Percentiles rank a stretch among this genome's conserved stretches.
Conservation (phyloP, 2,329 filamentous ascomycete species). For the Diaporthe nobilis region DNA sequence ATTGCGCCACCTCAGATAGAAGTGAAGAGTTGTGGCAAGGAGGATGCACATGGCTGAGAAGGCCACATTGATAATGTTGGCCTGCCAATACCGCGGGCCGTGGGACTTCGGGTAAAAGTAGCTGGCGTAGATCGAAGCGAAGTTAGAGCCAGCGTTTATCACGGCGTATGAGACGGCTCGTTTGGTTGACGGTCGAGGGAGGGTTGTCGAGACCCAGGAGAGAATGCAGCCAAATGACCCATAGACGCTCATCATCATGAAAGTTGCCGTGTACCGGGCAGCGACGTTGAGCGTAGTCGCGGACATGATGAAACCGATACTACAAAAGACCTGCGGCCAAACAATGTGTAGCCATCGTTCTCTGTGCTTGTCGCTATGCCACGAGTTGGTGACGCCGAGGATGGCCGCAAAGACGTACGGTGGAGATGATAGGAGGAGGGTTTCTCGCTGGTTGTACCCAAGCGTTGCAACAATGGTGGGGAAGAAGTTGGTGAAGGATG, state of each 20-base stretch:
- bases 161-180: neutral
- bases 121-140: constrained; percentile 27
- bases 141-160: constrained; percentile 2
- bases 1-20: constrained; percentile 42
- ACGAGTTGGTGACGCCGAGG: constrained; percentile 16
- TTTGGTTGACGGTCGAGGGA: neutral
- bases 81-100: constrained; percentile 42
- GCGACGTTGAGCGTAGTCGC: constrained; percentile 12
- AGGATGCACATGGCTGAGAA: constrained; percentile 41
- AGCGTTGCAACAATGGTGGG: constrained; percentile 50
- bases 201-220: constrained; percentile 11
- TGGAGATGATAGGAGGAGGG: constrained; percentile 49
- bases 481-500: constrained; percentile 51
- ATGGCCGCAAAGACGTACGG: constrained; percentile 39
- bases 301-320: constrained; percentile 26
- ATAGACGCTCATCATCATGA: constrained; percentile 32
- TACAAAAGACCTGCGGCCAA: constrained; percentile 16
- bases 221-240: constrained; percentile 12
- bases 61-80: constrained; percentile 43
- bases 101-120: constrained; percentile 39
- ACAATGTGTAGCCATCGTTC: constrained; percentile 32
- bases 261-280: constrained; percentile 7
- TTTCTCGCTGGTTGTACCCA: constrained; percentile 48
- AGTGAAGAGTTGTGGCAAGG: constrained; percentile 40
- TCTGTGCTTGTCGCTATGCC: constrained; percentile 14